These are phyloP conservation scores for Mycena filopes DNA, from an alignment of 768 basidiomycete genomes.

Conservation along the genomic window DNA sequence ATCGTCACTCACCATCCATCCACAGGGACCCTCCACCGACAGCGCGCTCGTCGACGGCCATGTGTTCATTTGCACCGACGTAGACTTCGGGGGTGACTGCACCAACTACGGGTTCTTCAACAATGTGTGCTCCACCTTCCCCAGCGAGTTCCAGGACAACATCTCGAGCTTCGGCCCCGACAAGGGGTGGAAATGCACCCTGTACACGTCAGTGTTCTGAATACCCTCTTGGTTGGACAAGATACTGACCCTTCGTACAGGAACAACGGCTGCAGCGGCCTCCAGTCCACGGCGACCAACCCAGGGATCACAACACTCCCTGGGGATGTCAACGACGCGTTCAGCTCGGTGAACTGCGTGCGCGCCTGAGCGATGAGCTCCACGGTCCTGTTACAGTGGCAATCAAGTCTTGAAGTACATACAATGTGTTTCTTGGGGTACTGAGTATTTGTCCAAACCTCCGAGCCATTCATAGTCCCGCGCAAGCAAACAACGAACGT, in stretches of 20 bases:
- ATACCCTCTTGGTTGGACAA: background rate
- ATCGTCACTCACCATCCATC: too few relatives aligned
- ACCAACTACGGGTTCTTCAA: background rate
- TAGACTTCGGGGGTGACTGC: background rate
- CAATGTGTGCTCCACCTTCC: background rate
- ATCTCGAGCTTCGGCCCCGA: too few relatives aligned
- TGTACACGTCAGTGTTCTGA: background rate
- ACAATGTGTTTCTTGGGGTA: too few relatives aligned
- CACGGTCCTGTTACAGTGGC: too few relatives aligned
- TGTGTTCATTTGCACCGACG: background rate
- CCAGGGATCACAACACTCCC: background rate
- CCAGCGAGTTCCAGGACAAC: background rate
- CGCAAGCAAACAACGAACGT: too few relatives aligned
- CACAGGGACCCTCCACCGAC: too few relatives aligned
- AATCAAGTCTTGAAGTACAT: too few relatives aligned
- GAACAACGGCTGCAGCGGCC: background rate
- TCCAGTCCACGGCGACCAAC: background rate
- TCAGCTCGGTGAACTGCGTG: background rate
- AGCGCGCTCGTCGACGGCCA: too few relatives aligned
- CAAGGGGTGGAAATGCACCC: background rate
- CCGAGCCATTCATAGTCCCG: too few relatives aligned
- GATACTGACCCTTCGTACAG: background rate
- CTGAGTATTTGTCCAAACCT: too few relatives aligned
- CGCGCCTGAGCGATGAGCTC: too few relatives aligned
- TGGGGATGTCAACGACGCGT: background rate